Evolutionary conservation across 1,139 yeast genomes (phyloP), one percentile per base, ranked within the genome.

Genomic region (Geotrichum aggregatum): DNA sequence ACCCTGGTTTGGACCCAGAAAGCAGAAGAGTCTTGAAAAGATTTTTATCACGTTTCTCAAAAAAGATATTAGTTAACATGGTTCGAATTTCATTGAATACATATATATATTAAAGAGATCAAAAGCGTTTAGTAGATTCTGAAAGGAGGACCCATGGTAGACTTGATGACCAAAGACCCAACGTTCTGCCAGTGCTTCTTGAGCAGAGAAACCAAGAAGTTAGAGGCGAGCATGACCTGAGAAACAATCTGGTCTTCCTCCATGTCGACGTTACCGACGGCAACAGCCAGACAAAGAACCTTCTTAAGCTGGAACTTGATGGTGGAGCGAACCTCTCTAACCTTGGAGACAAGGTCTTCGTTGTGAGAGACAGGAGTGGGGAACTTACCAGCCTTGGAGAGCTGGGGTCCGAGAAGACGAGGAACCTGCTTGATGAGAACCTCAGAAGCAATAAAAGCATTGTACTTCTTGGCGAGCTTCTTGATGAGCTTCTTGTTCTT

Each of bases 161-260:
- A 88, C 84, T 94, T 94, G 81, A 94, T 86, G 75, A 91, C 97
- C 78, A 94, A 82, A 72, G 98, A 92, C 72, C 98, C 98, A 75
- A 94, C 97, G 80, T 94, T 94, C 84, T 94, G 98, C 98, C 98
- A 92, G 96, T 92, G 91, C 94, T 94, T 94, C 96, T 94, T 94
- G 78, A 94, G 85, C 78, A 94, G 82, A 69, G 99, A 94, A 68
- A 94, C 98, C 78, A 94, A 87, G 84, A 94, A 94, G 96, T 94
- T 94, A 70, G 95, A 83, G 70, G 98, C 83, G 92, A 94, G 84
- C 89, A 94, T 83, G 81, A 94, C 88, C 79, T 94, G 98, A 84
- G 92, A 87, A 70, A 87, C 96, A 75, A 94, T 82, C 70, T 82
- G 82, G 70, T 89, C 97, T 80, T 89, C 95, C 73, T 87, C 95